phyloP scores from a whole-genome alignment of 352 stramenopile genomes.

The Pythium grandisporangium region DNA sequence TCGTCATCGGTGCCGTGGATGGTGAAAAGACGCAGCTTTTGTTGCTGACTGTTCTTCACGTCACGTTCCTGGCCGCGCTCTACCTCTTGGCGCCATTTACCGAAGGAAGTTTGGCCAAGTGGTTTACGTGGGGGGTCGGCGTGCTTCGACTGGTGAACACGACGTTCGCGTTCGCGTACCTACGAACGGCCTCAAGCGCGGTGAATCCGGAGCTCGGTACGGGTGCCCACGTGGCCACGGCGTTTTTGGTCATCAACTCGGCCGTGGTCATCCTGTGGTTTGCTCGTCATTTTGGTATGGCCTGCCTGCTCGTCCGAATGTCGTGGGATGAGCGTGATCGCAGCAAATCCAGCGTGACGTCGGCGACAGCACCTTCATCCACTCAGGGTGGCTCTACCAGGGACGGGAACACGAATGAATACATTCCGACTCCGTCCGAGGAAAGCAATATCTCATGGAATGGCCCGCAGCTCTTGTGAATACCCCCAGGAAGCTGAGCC shows the following conservation, averaged over 20 bases:
- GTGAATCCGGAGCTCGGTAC: not conserved
- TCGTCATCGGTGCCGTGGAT: not conserved
- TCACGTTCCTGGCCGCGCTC: slow-evolving; percentile 9
- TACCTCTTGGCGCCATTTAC: slow-evolving; percentile 11
- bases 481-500: no score
- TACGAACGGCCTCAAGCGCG: not conserved
- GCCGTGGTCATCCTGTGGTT: slow-evolving; percentile 12
- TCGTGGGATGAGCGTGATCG: not conserved
- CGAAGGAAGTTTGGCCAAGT: not conserved
- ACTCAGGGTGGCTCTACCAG: no score
- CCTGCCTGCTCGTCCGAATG: not conserved
- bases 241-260: slow-evolving; percentile 10
- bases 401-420: no score
- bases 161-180: slow-evolving; percentile 3
- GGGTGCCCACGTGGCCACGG: slow-evolving; percentile 2
- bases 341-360: not conserved
- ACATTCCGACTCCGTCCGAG: no score
- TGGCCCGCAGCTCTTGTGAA: no score
- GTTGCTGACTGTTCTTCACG: slow-evolving; percentile 10
- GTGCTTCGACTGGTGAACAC: slow-evolving; percentile 13
- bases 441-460: no score
- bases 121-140: not conserved
- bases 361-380: no score
- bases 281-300: slow-evolving; percentile 2
- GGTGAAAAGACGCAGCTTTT: not conserved